A percentile compares a stretch with the other conserved stretches of the same genome.
Conservation (phyloP, 129 eudicot genomes). For the Scalesia atractyloides region DNA sequence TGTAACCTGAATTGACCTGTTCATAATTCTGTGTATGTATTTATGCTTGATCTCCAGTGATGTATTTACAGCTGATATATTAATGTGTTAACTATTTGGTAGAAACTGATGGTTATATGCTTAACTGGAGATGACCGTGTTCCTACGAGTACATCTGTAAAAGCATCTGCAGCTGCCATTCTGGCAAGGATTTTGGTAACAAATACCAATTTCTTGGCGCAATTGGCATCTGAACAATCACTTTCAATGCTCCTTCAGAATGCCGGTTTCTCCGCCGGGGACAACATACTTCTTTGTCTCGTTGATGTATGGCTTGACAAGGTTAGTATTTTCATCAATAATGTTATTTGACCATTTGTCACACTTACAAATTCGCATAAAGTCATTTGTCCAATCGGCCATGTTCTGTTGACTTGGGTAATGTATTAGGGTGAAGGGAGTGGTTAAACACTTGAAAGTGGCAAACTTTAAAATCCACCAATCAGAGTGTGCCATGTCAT, state of each 20-base stretch:
- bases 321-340: conserved; percentile 43
- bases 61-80: background rate
- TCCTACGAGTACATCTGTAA: conserved; percentile 82
- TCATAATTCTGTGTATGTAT: background rate
- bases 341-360: background rate
- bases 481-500: too few species aligned
- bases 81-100: conserved; percentile 26
- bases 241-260: conserved; percentile 68
- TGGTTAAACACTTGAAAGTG: too few species aligned
- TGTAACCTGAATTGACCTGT: background rate
- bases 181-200: conserved; percentile 81
- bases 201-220: conserved; percentile 89
- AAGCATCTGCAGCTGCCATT: conserved; percentile 79
- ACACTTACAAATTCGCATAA: background rate
- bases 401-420: background rate
- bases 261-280: conserved; percentile 75
- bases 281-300: conserved; percentile 84
- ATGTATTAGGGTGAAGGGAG: too few species aligned
- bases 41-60: conserved; percentile 6
- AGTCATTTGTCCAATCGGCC: background rate
- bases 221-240: conserved; percentile 77
- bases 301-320: conserved; percentile 98
- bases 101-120: conserved; percentile 87
- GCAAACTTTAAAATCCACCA: too few species aligned
- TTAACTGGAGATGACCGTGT: conserved; percentile 80